Evolutionary conservation across 257 asterid genomes (phyloP), one percentile per base, ranked within the genome.

Genomic region (Ehretia macrophylla): DNA sequence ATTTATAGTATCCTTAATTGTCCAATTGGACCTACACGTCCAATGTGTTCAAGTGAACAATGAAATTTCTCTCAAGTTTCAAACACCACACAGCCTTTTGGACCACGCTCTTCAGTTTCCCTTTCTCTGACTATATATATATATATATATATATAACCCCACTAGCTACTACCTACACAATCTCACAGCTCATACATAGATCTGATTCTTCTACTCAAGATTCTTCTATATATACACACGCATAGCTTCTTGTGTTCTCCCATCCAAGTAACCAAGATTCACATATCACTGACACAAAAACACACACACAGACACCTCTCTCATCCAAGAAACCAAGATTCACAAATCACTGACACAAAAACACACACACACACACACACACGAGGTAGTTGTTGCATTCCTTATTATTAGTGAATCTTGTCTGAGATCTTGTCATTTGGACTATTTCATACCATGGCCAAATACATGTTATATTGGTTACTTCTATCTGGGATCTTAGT

Each of bases 401-500:
- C n/a, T n/a, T n/a, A n/a, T n/a, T n/a, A n/a, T n/a, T n/a, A n/a
- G n/a, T n/a, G n/a, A n/a, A n/a, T n/a, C 35, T 27, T 27, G 3
- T 27, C 35, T 27, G 6, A 27, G 35, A 27, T 27, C 35, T 27
- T 27, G 35, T 27, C 35, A 3, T 27, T 27, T 27, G 35, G 35
- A 42, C 8, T 42, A 11, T 42, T 14, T 11, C 16, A 42, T 42
- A 42, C 32, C 58, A 72, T 72, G 77, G 51, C 23, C 23, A 53
- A 55, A 13, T 21, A n/a, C 5, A 21, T 51, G 11, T 19, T 67
- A 0, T 14, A 32, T n/a, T 56, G 58, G 61, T 53, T 72, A 47
- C 14, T 72, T 9, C 55, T 72, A 22, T 38, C 57, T 52, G 70
- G 57, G 62, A 67, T 72, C 60, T 68, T 67, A 17, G 6, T 45